Evolutionary conservation across 2,329 filamentous ascomycete genomes (phyloP).

Genomic region (Xylaria digitata): DNA sequence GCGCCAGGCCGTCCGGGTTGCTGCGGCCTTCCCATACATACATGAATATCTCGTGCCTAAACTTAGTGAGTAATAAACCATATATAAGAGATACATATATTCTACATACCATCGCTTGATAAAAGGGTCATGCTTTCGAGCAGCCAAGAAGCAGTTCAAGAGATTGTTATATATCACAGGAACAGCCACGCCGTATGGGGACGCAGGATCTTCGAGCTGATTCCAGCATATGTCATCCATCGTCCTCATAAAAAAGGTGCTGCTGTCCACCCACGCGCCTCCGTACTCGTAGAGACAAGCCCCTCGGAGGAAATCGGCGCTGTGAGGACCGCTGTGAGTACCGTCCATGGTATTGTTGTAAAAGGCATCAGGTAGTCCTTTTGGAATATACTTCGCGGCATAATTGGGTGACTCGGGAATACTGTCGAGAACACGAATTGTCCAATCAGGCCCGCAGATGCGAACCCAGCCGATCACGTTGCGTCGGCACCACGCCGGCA

Average conservation of each 20-base stretch:
- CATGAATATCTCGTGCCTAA: slow-evolving; percentile 52
- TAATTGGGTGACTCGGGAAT: slow-evolving; percentile 53
- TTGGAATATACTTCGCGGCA: slow-evolving; percentile 51
- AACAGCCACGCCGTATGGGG: slow-evolving; percentile 49
- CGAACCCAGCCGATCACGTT: slow-evolving; percentile 57
- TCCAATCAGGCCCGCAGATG: slow-evolving; percentile 54
- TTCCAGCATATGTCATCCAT: slow-evolving; percentile 56
- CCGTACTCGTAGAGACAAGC: slow-evolving; percentile 54
- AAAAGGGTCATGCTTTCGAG: slow-evolving; percentile 54
- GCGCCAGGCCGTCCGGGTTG: slow-evolving; percentile 44
- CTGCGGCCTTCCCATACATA: slow-evolving; percentile 47
- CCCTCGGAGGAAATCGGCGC: slow-evolving; percentile 56
- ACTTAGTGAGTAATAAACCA: slow-evolving; percentile 1
- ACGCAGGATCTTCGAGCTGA: slow-evolving; percentile 49
- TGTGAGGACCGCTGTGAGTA: slow-evolving; percentile 54
- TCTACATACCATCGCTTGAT: slow-evolving; percentile 50
- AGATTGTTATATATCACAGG: slow-evolving; percentile 45
- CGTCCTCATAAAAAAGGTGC: slow-evolving; percentile 52
- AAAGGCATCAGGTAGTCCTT: slow-evolving; percentile 50
- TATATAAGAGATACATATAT: not conserved
- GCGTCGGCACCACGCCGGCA: slow-evolving; percentile 55
- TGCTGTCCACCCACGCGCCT: slow-evolving; percentile 57
- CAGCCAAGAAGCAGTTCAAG: slow-evolving; percentile 54
- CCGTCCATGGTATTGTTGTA: slow-evolving; percentile 56
- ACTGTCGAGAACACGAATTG: slow-evolving; percentile 55